Conservation (phyloP, 2,329 filamentous ascomycete genomes). For the Niveomyces coronatus region DNA sequence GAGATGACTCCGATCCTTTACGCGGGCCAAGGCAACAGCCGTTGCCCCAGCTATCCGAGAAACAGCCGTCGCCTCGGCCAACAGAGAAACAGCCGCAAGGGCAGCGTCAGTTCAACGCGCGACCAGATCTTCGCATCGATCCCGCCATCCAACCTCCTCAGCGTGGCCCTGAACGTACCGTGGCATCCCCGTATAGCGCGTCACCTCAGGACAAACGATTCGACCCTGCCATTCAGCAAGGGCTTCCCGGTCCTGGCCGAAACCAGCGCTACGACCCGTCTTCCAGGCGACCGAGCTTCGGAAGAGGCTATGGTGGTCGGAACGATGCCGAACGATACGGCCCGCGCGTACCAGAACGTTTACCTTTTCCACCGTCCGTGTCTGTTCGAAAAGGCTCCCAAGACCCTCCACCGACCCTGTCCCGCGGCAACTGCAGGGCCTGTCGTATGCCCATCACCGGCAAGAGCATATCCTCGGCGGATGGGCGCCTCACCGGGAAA, state of each 20-base stretch:
- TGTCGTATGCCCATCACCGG: constrained; percentile 71
- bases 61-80: not conserved
- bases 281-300: constrained; percentile 10
- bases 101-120: constrained; percentile 25
- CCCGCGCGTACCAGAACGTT: constrained; percentile 6
- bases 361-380: constrained; percentile 8
- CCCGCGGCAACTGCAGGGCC: constrained; percentile 71
- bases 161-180: constrained; percentile 16
- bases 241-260: constrained; percentile 7
- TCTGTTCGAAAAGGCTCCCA: constrained; percentile 26
- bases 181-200: constrained; percentile 19
- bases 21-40: not conserved
- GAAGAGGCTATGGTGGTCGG: constrained; percentile 6
- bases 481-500: constrained; percentile 80
- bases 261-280: not conserved
- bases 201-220: constrained; percentile 15
- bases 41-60: not conserved
- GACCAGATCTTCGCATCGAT: constrained; percentile 24
- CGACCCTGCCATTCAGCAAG: constrained; percentile 16
- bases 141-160: constrained; percentile 19
- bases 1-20: not conserved
- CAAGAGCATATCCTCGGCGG: constrained; percentile 88
- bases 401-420: constrained; percentile 29
- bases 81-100: constrained; percentile 40
- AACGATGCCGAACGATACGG: not conserved